Conservation (phyloP, 495 filamentous ascomycete species). For the Hypoxylon cercidicola region DNA sequence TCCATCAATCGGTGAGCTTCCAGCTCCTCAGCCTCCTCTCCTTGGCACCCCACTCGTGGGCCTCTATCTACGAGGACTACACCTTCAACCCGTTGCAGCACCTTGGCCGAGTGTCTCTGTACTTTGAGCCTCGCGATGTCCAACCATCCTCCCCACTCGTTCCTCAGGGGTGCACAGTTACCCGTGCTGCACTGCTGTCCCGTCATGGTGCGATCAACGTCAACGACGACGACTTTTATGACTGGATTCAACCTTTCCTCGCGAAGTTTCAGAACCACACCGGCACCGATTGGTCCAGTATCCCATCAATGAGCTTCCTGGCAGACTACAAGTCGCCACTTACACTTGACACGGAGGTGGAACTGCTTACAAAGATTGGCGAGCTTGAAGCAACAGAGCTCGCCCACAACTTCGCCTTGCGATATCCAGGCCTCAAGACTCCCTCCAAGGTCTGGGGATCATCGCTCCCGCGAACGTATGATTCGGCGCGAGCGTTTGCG, state of each 20-base stretch:
- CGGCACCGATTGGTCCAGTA: slow-evolving; percentile 35
- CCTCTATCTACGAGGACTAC: slow-evolving; percentile 33
- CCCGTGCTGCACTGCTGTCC: slow-evolving; percentile 48
- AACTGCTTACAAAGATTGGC: slow-evolving; percentile 30
- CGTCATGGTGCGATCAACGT: slow-evolving; percentile 55
- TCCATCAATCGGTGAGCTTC: neutral
- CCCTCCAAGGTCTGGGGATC: slow-evolving; percentile 42
- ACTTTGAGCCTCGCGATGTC: slow-evolving; percentile 54
- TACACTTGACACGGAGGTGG: slow-evolving; percentile 44
- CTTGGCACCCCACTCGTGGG: neutral
- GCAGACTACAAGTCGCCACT: slow-evolving; percentile 47
- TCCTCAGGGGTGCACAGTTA: slow-evolving; percentile 49
- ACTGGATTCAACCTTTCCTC: slow-evolving; percentile 53
- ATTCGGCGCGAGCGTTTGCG: neutral
- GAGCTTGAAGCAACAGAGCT: slow-evolving; percentile 48
- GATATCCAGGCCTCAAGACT: slow-evolving; percentile 49
- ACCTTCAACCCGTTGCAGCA: slow-evolving; percentile 53
- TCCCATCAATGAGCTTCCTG: slow-evolving; percentile 45
- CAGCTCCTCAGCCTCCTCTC: neutral
- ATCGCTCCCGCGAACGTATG: neutral
- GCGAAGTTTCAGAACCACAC: slow-evolving; percentile 49
- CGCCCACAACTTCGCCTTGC: slow-evolving; percentile 41
- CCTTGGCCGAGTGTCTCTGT: slow-evolving; percentile 52
- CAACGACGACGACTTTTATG: slow-evolving; percentile 54
- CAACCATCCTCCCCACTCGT: slow-evolving; percentile 30